Base-by-base conservation (phyloP, 2,329 filamentous ascomycete genomes). In the Colletotrichum scovillei region DNA sequence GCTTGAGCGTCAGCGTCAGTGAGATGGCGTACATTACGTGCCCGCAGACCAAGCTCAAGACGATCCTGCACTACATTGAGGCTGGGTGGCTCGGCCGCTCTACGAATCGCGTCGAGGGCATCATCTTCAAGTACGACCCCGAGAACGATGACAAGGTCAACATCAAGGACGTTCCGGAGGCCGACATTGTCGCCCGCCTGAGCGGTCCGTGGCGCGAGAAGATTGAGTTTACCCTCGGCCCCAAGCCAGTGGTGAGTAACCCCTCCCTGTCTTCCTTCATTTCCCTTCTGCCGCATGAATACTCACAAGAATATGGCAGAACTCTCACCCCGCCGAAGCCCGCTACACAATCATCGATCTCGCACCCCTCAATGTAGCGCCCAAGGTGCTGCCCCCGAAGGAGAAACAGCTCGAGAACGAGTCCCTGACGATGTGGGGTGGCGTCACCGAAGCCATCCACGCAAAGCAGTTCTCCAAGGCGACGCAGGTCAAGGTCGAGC, bases 1-100 rank as follows among this genome's bases (percentile, higher is more conserved):
- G 93, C n/a, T 86, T 98, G 63, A 95, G 92, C 78, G 92, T 99
- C 75, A 95, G 93, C 9, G 97, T 99, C 26, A 93, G 95, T 59
- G 97, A 99, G 78, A 90, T 92, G 76, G 97, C 95, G 78, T 97
- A 93, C 81, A 89, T 98, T 73, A 95, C 92, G 52, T 99, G 97
- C 83, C 90, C 93, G n/a, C 92, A 95, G 85, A 98, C 95, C 2
- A 93, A 92, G 80, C 90, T 97, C 76, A 98, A 98, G 85, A 93
- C 92, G 22, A 98, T 99, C 75, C 85, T 99, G 59, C 92, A 97
- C 78, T 99, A 99, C 81, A 86, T 95, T 68, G 96, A 98, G 79
- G 96, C 98, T 78, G 95, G 95, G 63, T 99, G 97, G 95, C 88
- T 98, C 35, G 94, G 95, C 59, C 94, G 94, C 76, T 91, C 94